Evolutionary conservation across 2,329 filamentous ascomycete species (phyloP), one percentile per base, ranked within the genome.

Genomic region (Arthrobotrys musiformis): DNA sequence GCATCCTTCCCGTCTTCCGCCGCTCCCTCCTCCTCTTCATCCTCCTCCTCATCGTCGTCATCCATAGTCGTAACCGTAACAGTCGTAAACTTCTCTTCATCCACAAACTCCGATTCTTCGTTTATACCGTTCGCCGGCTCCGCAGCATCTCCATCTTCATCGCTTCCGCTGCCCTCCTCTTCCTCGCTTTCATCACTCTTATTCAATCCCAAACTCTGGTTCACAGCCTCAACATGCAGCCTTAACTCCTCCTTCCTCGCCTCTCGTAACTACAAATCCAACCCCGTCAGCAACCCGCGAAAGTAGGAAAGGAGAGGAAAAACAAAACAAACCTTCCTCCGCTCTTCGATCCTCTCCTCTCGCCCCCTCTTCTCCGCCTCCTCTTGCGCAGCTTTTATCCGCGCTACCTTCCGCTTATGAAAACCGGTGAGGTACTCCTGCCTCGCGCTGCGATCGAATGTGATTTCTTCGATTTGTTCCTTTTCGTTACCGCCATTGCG

Each of bases 21-120:
- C 26, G 83, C 80, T 7, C 81, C 81, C 15, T 81, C 81, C 4
- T 84, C 48, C 9, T 82, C 22, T 85, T n/a, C 84, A 2, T 70
- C 81, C 3, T 84, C 48, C 13, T 82, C 22, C 85, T n/a, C 84
- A 3, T 70, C 83, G 2, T 84, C 83, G 1, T 96, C 88, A 79
- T 91, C 91, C 80, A 99, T 93, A 9, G 92, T 91, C 83, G 97
- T 94, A 0, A 99, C 90, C 0, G 93, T 97, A 26, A 99, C 95
- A 0, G 93, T 97, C 0, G 95, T 98, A 83, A 93, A 97, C 82
- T 92, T 92, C 83, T 97, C 94, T 83, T 98, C 95, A 83, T 99
- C 95, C 79, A 97, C 89, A 84, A 97, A 99, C 83, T 98, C 93
- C 80, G 94, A 93, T 83, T 97, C 92, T 80, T 93, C 90, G 82